Conservation (phyloP, 192 early-diverging fungal genomes). For the Chytriomyces sp. region DNA sequence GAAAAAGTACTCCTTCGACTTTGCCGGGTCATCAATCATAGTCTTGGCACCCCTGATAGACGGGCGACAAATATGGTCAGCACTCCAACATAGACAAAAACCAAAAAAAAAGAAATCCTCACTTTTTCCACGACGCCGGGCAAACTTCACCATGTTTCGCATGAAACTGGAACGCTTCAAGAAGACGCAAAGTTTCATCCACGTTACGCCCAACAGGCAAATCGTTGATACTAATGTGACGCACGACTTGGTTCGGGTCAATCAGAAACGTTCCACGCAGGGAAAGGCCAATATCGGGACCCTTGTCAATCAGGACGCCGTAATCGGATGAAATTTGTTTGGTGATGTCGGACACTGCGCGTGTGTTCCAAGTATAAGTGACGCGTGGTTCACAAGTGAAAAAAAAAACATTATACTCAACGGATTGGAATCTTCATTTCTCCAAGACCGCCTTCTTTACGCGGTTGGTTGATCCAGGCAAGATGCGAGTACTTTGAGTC, state of each 20-base stretch:
- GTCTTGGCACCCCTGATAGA: conserved; percentile 56
- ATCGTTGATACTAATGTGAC: conserved; percentile 64
- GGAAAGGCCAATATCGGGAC: conserved; percentile 42
- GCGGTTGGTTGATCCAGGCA: conserved; percentile 61
- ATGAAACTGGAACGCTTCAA: conserved; percentile 67
- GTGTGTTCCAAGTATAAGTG: too few species aligned
- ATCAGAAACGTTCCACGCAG: conserved; percentile 64
- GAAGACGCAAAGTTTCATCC: conserved; percentile 66
- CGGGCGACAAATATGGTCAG: too few species aligned
- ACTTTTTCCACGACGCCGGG: conserved; percentile 58
- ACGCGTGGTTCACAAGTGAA: background rate
- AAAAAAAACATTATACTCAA: conserved; percentile 19
- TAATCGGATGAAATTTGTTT: conserved; percentile 59
- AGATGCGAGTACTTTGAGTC: conserved; percentile 62
- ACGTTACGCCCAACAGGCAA: conserved; percentile 63
- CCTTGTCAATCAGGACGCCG: conserved; percentile 55
- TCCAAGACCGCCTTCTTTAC: conserved; percentile 62
- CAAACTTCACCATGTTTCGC: conserved; percentile 68
- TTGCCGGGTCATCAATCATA: conserved; percentile 55
- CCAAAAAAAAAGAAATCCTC: background rate
- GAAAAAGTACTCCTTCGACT: conserved; percentile 54
- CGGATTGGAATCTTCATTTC: conserved; percentile 58
- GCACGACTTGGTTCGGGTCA: conserved; percentile 54
- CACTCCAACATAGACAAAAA: background rate
- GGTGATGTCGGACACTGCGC: conserved; percentile 56